Percentiles rank a stretch among this genome's conserved stretches.
These are phyloP conservation scores for Yamadazyma conglobata DNA, from an alignment of 1,139 yeast genomes.

Conservation along the genomic window DNA sequence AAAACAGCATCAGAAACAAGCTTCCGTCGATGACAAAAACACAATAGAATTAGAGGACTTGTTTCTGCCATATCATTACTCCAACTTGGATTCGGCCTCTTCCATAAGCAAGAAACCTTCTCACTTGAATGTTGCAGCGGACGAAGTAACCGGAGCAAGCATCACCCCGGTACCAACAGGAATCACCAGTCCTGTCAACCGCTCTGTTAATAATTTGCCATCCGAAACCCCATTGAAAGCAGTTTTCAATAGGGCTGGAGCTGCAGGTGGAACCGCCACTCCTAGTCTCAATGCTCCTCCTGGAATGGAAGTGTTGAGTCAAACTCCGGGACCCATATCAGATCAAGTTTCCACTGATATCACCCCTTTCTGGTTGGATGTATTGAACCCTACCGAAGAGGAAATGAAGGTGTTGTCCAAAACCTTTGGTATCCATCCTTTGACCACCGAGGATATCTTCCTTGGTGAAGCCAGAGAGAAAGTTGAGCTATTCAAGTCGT, in stretches of 20 bases:
- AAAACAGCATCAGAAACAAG: constrained; percentile 8
- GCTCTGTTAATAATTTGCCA: not conserved
- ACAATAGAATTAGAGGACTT: constrained; percentile 22
- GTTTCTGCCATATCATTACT: constrained; percentile 27
- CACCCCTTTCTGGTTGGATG: constrained; percentile 86
- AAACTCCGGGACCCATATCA: constrained; percentile 15
- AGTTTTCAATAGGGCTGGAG: not conserved
- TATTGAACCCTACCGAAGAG: constrained; percentile 88
- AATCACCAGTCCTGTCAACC: not conserved
- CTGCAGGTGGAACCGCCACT: not conserved
- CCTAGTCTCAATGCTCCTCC: constrained; percentile 2
- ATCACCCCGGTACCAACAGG: not conserved
- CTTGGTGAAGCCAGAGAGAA: constrained; percentile 94
- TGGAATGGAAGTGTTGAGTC: constrained; percentile 4
- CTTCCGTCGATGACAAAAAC: constrained; percentile 7
- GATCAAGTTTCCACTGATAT: constrained; percentile 6
- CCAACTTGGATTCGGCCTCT: constrained; percentile 4
- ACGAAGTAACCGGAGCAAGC: not conserved
- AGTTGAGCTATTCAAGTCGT: constrained; percentile 85
- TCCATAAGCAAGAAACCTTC: constrained; percentile 5
- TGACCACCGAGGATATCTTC: constrained; percentile 93
- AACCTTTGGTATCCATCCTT: constrained; percentile 91
- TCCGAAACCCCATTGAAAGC: not conserved
- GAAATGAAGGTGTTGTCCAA: constrained; percentile 92
- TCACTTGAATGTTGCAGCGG: constrained; percentile 1